These are phyloP conservation scores for Pedinophyceae sp. DNA, from an alignment of 139 green algal species.

Conservation along the genomic window DNA sequence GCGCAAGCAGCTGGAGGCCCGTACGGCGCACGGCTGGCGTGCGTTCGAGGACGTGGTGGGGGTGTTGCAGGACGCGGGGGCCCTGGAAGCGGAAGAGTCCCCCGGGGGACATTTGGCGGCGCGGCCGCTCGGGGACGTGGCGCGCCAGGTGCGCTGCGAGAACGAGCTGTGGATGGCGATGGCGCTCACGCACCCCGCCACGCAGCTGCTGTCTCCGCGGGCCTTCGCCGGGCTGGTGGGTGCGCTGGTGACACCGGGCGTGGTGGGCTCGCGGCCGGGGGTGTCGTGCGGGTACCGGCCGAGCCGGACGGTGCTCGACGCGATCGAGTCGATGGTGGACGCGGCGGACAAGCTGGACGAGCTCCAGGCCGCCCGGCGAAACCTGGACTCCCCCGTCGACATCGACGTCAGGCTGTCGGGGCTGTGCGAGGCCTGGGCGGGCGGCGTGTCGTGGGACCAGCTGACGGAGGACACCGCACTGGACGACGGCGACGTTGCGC, in stretches of 20 bases:
- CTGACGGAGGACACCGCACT: conserved; percentile 42
- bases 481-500: conserved; percentile 72
- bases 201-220: conserved; percentile 27
- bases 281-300: conserved; percentile 30
- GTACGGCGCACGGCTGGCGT: conserved; percentile 21
- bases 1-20: conserved; percentile 15
- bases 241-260: conserved; percentile 36
- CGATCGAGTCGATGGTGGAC: conserved; percentile 13
- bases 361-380: no score
- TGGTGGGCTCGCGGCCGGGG: conserved; percentile 8
- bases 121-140: conserved; percentile 1
- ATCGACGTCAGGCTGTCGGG: conserved; percentile 24
- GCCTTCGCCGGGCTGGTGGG: conserved; percentile 42
- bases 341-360: conserved; percentile 7
- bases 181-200: conserved; percentile 37
- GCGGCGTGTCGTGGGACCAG: conserved; percentile 41
- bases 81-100: conserved; percentile 14
- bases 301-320: background rate
- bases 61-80: conserved; percentile 33
- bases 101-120: background rate
- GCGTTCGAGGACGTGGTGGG: conserved; percentile 32
- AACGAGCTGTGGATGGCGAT: conserved; percentile 84
- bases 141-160: conserved; percentile 19
- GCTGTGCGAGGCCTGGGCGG: conserved; percentile 65
- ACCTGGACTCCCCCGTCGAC: background rate